Evolutionary conservation across 2,329 filamentous ascomycete species (phyloP).

Genomic region (Diaporthe sp.): DNA sequence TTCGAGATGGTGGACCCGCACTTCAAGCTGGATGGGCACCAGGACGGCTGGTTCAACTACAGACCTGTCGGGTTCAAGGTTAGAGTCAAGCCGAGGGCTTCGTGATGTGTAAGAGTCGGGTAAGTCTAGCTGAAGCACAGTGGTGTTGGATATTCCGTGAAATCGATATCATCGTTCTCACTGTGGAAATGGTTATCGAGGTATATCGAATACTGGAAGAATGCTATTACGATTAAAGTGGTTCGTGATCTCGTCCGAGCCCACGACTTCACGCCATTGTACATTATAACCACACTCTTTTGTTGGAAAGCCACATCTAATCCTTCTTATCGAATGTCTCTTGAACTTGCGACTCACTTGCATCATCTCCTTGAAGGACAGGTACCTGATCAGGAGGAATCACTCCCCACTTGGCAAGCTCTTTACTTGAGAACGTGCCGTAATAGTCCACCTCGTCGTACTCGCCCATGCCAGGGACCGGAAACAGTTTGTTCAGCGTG

Average conservation of each 20-base stretch:
- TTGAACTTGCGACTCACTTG: slow-evolving; percentile 31
- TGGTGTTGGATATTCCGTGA: too few relatives aligned
- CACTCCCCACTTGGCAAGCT: slow-evolving; percentile 52
- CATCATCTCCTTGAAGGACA: slow-evolving; percentile 17
- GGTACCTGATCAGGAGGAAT: slow-evolving; percentile 19
- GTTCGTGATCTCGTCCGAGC: accelerated
- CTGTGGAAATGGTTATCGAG: too few relatives aligned
- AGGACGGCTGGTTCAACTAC: slow-evolving; percentile 68
- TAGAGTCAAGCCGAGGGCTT: slow-evolving; percentile 56
- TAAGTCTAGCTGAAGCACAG: not conserved
- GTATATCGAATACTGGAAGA: not conserved
- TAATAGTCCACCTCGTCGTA: slow-evolving; percentile 60
- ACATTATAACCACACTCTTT: not conserved
- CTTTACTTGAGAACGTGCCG: slow-evolving; percentile 59
- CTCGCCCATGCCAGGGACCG: slow-evolving; percentile 55
- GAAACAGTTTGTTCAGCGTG: slow-evolving; percentile 55
- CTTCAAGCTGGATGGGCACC: slow-evolving; percentile 54
- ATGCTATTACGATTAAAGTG: not conserved
- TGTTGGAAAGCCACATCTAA: not conserved
- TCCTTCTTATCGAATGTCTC: slow-evolving; percentile 36
- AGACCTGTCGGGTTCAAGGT: slow-evolving; percentile 62
- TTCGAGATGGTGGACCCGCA: slow-evolving; percentile 58
- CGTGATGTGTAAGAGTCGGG: not conserved
- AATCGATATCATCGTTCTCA: too few relatives aligned
- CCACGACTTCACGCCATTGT: not conserved